These are phyloP conservation scores for Claviceps quebecensis DNA, from an alignment of 2,329 filamentous ascomycete genomes.

Conservation along the genomic window DNA sequence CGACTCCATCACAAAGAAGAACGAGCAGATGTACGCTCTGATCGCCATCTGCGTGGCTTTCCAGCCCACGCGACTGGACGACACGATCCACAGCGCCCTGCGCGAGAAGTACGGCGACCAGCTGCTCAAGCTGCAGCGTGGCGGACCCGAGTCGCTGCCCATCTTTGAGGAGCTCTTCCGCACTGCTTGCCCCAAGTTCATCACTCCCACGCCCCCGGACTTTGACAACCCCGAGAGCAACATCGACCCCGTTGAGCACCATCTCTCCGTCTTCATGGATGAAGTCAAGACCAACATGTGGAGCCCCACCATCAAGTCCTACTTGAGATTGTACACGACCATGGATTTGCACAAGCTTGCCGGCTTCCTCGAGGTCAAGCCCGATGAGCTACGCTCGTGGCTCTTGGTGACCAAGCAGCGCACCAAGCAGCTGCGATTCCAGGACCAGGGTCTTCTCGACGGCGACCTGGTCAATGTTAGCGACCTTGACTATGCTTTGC, in stretches of 20 bases:
- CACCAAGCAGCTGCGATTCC: slow-evolving; percentile 90
- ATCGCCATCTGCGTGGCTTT: slow-evolving; percentile 98
- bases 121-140: slow-evolving; percentile 89
- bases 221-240: slow-evolving; percentile 96
- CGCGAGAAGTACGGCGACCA: slow-evolving; percentile 99
- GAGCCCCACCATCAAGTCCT: slow-evolving; percentile 94
- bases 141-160: slow-evolving; percentile 85
- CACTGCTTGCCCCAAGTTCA: slow-evolving; percentile 97
- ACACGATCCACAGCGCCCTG: slow-evolving; percentile 96
- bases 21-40: slow-evolving; percentile 98
- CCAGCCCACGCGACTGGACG: slow-evolving; percentile 90
- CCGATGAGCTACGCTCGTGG: slow-evolving; percentile 91
- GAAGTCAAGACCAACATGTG: slow-evolving; percentile 99
- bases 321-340: slow-evolving; percentile 96
- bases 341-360: slow-evolving; percentile 98
- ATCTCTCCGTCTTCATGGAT: slow-evolving; percentile 96
- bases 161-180: slow-evolving; percentile 98
- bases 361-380: slow-evolving; percentile 89
- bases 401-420: slow-evolving; percentile 97
- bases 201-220: slow-evolving; percentile 90
- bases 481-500: slow-evolving; percentile 93
- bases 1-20: slow-evolving; percentile 99
- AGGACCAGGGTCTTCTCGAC: slow-evolving; percentile 72
- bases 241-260: slow-evolving; percentile 93
- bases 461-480: slow-evolving; percentile 87